Evolutionary conservation across 2,329 filamentous ascomycete species (phyloP).

Genomic region (Venturia aucupariae): DNA sequence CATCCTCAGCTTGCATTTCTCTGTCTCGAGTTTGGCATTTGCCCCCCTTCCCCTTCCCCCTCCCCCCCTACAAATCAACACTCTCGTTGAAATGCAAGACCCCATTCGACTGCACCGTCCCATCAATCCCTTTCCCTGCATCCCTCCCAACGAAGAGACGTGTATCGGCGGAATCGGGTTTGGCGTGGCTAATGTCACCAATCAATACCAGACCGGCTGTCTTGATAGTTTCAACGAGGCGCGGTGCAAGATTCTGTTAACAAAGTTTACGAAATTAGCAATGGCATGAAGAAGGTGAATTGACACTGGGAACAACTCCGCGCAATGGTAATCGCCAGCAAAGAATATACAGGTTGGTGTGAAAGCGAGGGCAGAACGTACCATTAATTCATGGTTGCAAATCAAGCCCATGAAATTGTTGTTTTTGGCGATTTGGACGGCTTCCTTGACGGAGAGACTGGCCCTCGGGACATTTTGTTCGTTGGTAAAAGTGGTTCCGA

Average conservation of each 20-base stretch:
- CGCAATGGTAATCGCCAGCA: too few relatives aligned
- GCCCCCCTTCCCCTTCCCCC: too few relatives aligned
- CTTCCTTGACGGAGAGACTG: conserved; percentile 85
- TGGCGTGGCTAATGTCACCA: conserved; percentile 65
- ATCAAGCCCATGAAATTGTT: conserved; percentile 99
- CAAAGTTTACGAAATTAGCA: too few relatives aligned
- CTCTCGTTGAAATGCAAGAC: conserved; percentile 89
- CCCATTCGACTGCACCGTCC: conserved; percentile 74
- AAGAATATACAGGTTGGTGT: not conserved
- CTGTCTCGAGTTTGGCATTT: too few relatives aligned
- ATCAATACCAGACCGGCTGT: conserved; percentile 87
- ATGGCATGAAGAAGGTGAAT: too few relatives aligned
- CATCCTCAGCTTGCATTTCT: too few relatives aligned
- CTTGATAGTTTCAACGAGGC: conserved; percentile 87
- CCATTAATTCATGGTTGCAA: conserved; percentile 76
- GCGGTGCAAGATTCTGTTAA: conserved; percentile 77
- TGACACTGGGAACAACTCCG: too few relatives aligned
- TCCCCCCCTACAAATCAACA: conserved; percentile 44
- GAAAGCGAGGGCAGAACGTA: conserved; percentile 39
- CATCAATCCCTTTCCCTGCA: conserved; percentile 64
- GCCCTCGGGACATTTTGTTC: conserved; percentile 35
- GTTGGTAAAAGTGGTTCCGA: not conserved
- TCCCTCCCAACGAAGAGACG: not conserved
- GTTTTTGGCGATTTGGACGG: conserved; percentile 80
- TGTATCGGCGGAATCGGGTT: conserved; percentile 17